Evolutionary conservation across 2,329 filamentous ascomycete genomes (phyloP), one percentile per base, ranked within the genome.

Genomic region (Trichoderma semiorbis): DNA sequence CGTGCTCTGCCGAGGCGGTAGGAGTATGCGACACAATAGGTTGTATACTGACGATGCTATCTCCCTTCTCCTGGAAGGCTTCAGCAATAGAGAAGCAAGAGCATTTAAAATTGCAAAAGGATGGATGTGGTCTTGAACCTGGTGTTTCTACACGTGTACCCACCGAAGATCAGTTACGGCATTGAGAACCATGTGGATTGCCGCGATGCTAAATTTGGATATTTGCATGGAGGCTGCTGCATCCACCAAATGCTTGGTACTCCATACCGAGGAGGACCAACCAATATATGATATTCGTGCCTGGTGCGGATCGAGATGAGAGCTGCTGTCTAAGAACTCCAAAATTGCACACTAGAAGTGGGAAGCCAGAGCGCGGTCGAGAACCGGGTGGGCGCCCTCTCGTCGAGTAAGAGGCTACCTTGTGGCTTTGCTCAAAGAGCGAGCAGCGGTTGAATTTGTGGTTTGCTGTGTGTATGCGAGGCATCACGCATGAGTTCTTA

Each of bases 101-200:
- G 30, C 28, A 18, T 24, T 39, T 57, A 57, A 68, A 58, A 68
- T 68, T 32, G 53, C 53, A 39, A 68, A 39, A 57, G 53, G 53
- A 24, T 47, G 39, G 28, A 28, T 64, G 61, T 24, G 26, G 26
- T 58, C 39, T 36, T 55, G 63, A 55, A 55, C 32, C 63, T 57
- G 43, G 47, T 18, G 28, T 39, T 63, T 65, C 62, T 65, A 53
- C 43, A 63, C 39, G 55, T 28, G 65, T 68, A 30, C n/a, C 65
- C 65, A 68, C 65, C 53, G 65, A 39, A 28, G 34, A 68, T 68
- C 65, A 43, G 18, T 68, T 68, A 57, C 32, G 65, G 34, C 16
- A 68, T 68, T 43, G 53, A 58, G 65, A 68, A 34, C 50, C 65
- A 58, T 68, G 65, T 68, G 65, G 32, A 67, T 57, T 58, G 18